These are phyloP conservation scores for Citropsis articulata DNA, from an alignment of 345 rosid species.

Conservation along the genomic window DNA sequence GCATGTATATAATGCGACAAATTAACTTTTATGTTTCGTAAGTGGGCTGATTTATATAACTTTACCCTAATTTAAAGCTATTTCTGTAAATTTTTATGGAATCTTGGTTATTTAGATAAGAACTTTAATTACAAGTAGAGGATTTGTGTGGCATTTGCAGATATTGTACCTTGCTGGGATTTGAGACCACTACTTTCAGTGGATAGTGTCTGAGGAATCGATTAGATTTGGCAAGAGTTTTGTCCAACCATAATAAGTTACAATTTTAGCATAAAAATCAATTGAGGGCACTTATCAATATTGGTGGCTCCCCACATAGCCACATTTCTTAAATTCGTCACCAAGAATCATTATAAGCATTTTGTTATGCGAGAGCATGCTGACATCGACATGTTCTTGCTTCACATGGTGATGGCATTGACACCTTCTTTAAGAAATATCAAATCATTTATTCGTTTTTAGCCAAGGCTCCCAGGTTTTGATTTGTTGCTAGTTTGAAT, in stretches of 20 bases:
- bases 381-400: constrained; percentile 23
- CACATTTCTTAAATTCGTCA: constrained; percentile 6
- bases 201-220: constrained; percentile 4
- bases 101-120: neutral
- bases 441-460: neutral
- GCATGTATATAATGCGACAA: no score
- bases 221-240: neutral
- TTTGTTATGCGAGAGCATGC: constrained; percentile 12
- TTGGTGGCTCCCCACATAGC: constrained; percentile 18
- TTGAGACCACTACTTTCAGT: constrained; percentile 8
- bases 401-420: constrained; percentile 15
- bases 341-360: constrained; percentile 32
- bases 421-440: constrained; percentile 14
- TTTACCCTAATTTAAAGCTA: no score
- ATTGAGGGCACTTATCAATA: neutral
- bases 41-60: no score
- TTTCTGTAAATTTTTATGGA: neutral
- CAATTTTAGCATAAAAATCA: neutral
- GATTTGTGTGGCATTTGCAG: neutral
- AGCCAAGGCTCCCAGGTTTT: neutral
- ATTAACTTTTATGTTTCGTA: no score
- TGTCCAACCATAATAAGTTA: constrained; percentile 16
- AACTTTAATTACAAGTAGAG: neutral
- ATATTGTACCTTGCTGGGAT: neutral
- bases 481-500: neutral